Evolutionary conservation across 2,329 filamentous ascomycete species (phyloP), one percentile per base, ranked within the genome.

Genomic region (Colletotrichum navitas): DNA sequence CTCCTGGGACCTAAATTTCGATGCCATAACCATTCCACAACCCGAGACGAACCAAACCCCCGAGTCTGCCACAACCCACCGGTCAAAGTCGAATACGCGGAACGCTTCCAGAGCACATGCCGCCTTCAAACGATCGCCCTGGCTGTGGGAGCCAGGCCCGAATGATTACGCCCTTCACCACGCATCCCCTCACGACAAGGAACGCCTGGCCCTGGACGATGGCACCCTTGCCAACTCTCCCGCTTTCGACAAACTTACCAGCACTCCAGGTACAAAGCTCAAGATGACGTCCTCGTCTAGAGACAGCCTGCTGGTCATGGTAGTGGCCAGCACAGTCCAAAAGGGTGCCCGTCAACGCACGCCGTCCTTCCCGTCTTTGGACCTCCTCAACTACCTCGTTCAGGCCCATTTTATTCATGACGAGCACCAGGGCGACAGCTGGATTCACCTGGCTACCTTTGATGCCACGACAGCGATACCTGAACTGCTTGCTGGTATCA

Each of bases 321-420:
- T 79, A 0, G 77, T 79, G 10, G 74, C 76, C 4, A 77, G 77
- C 6, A 79, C 77, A n/a, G 74, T 73, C 0, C 72, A 75, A 0
- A 78, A 78, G 24, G 75, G 77, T 8, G 29, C 76, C 0, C 73
- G 77, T 0, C 75, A 75, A 32, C 76, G 75, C 0, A 79, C 82
- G 21, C 78, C 81, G 5, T 83, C 80, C 0, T 84, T 84, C 14
- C 83, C 83, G 0, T 81, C 79, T 0, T 78, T 80, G 0, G 81
- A 84, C 41, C 67, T 84, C 1, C 70, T 84, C 7, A 80, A 83
- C 51, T 79, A 78, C 0, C 73, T 84, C 0, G 76, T 84, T 0
- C 81, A 83, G 60, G 74, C 81, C 0, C 78, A 77, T 0, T 75
- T 78, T 0, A 84, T 80, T 70, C 75, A 72, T 21, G 69, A 72